phyloP scores from a whole-genome alignment of 2,329 filamentous ascomycete genomes.

The Didymella glomerata region DNA sequence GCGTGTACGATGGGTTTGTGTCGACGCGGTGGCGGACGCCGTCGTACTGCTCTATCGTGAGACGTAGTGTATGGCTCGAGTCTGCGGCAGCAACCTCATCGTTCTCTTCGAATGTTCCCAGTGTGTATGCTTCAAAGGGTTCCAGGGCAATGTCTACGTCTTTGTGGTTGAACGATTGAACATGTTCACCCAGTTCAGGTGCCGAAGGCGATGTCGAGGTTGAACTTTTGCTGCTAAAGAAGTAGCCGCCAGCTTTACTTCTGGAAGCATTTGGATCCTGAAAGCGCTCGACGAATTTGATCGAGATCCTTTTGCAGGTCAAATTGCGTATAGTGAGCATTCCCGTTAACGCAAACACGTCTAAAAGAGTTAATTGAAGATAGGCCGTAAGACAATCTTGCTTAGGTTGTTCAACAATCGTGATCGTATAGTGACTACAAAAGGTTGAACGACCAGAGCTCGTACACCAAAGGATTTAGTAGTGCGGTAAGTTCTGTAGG shows the following conservation, averaged over 20 bases:
- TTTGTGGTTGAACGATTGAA: slow-evolving; percentile 67
- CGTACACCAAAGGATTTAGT: not conserved
- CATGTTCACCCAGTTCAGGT: slow-evolving; percentile 61
- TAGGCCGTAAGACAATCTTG: not conserved
- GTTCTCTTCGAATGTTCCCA: slow-evolving; percentile 61
- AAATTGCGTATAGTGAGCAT: slow-evolving; percentile 80
- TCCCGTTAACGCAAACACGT: not conserved
- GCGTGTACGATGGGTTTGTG: slow-evolving; percentile 64
- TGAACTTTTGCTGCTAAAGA: slow-evolving; percentile 39
- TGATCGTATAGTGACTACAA: not conserved
- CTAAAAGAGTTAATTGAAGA: not conserved
- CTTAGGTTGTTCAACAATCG: not conserved
- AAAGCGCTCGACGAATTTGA: slow-evolving; percentile 79
- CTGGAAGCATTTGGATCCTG: slow-evolving; percentile 60
- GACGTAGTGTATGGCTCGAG: slow-evolving; percentile 69
- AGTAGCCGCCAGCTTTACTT: slow-evolving; percentile 44
- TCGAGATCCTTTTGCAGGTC: slow-evolving; percentile 74
- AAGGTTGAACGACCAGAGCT: not conserved
- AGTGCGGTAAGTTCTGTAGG: not conserved
- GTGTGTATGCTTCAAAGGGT: slow-evolving; percentile 72
- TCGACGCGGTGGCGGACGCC: slow-evolving; percentile 75
- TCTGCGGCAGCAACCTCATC: slow-evolving; percentile 2
- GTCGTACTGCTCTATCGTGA: slow-evolving; percentile 72
- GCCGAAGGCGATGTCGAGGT: slow-evolving; percentile 47
- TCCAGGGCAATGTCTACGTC: slow-evolving; percentile 70